phyloP scores from a whole-genome alignment of 495 filamentous ascomycete genomes.

The Penicillium daleae region DNA sequence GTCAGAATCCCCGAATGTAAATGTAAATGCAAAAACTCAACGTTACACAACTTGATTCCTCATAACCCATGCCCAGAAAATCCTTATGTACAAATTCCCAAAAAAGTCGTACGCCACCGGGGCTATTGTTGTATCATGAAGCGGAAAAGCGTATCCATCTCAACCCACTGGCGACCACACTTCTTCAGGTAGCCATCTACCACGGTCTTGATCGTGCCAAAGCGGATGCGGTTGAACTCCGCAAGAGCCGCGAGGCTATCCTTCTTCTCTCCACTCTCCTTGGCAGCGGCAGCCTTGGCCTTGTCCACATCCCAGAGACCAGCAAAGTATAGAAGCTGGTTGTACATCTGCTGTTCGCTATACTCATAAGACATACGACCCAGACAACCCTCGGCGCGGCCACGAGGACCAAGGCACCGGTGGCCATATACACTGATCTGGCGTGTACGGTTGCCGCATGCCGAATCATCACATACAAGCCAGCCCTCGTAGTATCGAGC shows the following conservation, averaged over 20 bases:
- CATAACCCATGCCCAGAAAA: constrained; percentile 16
- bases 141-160: constrained; percentile 89
- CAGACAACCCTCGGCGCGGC: constrained; percentile 78
- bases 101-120: constrained; percentile 21
- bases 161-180: constrained; percentile 94
- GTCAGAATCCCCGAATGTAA: not conserved
- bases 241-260: constrained; percentile 72
- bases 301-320: constrained; percentile 89
- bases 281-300: constrained; percentile 58
- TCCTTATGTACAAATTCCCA: constrained; percentile 33
- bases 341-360: constrained; percentile 87
- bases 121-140: constrained; percentile 57
- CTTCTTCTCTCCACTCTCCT: constrained; percentile 49
- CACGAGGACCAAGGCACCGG: constrained; percentile 84
- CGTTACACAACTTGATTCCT: constrained; percentile 30
- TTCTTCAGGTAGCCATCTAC: constrained; percentile 88
- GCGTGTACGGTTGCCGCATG: constrained; percentile 84
- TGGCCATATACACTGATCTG: constrained; percentile 92
- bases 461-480: constrained; percentile 86
- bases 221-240: constrained; percentile 77
- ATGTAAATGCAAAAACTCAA: constrained; percentile 11
- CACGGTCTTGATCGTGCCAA: constrained; percentile 72
- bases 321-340: constrained; percentile 88
- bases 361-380: constrained; percentile 89
- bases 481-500: constrained; percentile 89